These are phyloP conservation scores for Xylaria telfairii DNA, from an alignment of 495 filamentous ascomycete genomes.

Conservation along the genomic window DNA sequence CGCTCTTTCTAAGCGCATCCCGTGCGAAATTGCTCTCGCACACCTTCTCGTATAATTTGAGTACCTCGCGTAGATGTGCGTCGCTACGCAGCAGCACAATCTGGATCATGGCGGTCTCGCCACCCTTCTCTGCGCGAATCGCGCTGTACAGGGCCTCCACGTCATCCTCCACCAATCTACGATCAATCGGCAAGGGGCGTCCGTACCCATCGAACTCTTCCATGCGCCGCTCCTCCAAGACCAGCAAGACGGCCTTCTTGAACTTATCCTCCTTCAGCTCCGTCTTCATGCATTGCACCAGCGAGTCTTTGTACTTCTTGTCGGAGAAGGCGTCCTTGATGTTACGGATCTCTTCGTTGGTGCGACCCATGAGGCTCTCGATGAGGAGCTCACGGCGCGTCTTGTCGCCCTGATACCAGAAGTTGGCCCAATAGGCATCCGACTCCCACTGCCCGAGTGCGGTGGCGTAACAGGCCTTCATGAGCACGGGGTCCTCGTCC, in stretches of 20 bases:
- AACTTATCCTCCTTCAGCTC: conserved; percentile 96
- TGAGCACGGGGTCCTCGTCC: conserved; percentile 67
- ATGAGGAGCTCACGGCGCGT: conserved; percentile 87
- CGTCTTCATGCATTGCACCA: conserved; percentile 85
- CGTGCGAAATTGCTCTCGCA: conserved; percentile 81
- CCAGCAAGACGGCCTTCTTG: conserved; percentile 84
- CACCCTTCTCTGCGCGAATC: conserved; percentile 75
- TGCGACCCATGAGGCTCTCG: conserved; percentile 87
- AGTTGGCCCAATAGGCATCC: conserved; percentile 98
- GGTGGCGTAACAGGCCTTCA: conserved; percentile 88
- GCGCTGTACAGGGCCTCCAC: conserved; percentile 73
- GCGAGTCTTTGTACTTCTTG: conserved; percentile 84
- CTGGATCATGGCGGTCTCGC: conserved; percentile 88
- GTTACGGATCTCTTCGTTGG: conserved; percentile 81
- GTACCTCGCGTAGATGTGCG: conserved; percentile 78
- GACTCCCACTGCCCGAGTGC: conserved; percentile 91
- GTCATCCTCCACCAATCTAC: conserved; percentile 69
- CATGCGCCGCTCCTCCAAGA: conserved; percentile 81
- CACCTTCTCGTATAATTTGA: conserved; percentile 71
- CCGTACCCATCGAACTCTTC: conserved; percentile 68
- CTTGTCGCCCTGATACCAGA: conserved; percentile 93
- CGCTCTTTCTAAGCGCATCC: conserved; percentile 85
- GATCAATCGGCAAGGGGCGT: conserved; percentile 45
- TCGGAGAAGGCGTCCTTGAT: conserved; percentile 95
- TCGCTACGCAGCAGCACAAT: conserved; percentile 84